Percentiles rank a stretch among this genome's conserved stretches.
Evolutionary conservation across 2,329 filamentous ascomycete genomes (phyloP).

Genomic region (Penicillium sp.): DNA sequence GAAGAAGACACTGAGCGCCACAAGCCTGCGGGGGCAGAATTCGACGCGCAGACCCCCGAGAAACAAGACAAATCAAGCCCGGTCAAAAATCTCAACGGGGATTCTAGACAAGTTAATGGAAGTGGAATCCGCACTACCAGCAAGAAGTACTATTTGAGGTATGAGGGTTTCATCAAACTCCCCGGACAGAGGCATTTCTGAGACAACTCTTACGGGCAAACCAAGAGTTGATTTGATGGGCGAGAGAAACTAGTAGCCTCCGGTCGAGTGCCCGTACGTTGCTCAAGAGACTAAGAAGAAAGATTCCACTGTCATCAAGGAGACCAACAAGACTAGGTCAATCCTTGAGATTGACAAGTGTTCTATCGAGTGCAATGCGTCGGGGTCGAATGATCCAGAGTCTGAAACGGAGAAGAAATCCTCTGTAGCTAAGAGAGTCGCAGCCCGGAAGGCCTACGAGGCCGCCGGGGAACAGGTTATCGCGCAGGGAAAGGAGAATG

Average conservation of each 20-base stretch:
- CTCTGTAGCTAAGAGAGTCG: neutral
- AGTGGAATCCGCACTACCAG: neutral
- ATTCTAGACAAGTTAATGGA: too few relatives aligned
- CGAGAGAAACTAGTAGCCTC: neutral
- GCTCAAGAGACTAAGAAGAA: neutral
- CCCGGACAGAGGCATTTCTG: neutral
- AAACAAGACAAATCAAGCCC: neutral
- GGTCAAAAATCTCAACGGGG: neutral
- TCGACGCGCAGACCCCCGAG: too few relatives aligned
- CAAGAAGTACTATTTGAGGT: neutral
- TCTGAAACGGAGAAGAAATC: neutral
- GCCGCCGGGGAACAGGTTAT: too few relatives aligned
- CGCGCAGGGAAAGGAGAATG: neutral
- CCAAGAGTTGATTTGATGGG: neutral
- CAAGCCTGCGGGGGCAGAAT: neutral
- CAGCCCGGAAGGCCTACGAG: neutral
- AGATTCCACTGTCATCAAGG: neutral
- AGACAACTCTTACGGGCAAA: neutral
- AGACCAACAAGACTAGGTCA: too few relatives aligned
- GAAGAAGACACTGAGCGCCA: neutral
- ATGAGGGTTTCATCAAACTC: neutral
- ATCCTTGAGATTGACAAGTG: too few relatives aligned
- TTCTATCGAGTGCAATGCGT: neutral
- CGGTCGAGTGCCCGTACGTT: neutral
- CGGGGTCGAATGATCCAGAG: neutral